Evolutionary conservation across 352 stramenopile species (phyloP), one percentile per base, ranked within the genome.

Genomic region (Phytophthora meadii): DNA sequence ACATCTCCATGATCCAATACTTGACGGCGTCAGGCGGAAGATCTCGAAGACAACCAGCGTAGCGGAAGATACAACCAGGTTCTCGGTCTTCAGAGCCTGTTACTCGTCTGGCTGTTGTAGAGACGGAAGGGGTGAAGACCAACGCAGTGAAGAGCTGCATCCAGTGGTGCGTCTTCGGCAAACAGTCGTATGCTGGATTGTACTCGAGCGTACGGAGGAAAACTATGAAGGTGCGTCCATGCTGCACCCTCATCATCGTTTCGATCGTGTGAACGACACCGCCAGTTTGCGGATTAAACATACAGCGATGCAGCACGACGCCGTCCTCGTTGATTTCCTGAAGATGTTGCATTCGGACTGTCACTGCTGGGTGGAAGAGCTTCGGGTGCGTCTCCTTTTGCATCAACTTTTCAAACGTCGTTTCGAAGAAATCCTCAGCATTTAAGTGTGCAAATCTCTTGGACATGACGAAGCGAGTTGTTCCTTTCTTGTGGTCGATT

Each of bases 1-100:
- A 44, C 54, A 81, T 77, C 65, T 84, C 76, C 52, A 77, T 66
- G 47, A 84, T 61, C 76, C 76, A 82, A 41, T 72, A 81, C 28
- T 69, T 63, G 11, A 76, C 44, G 17, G 79, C 63, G 1, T 52
- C 36, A 7, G 63, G 56, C 14, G 65, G 57, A 3, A 74, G 65
- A 19, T 70, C 50, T 40, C 47, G 27, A 14, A 81, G 57, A 42
- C 37, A 63, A 28, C 73, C 63, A 28, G 62, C 74, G 60, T 79
- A 82, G 10, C 68, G 67, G 19, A 82, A 81, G 8, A 68, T 46
- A 41, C 63, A 78, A 3, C 72, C 53, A 25, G 27, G 46, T 9
- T 59, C 63, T 54, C 27, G 32, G n/a, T 22, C 25, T 28, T 49
- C 40, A 25, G 0, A 32, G 32, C 32, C 34, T 39, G 50, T 55